Percentiles rank a stretch among this genome's conserved stretches.
These are phyloP conservation scores for Fusarium vanettenii DNA, from an alignment of 2,329 filamentous ascomycete genomes.

Conservation along the genomic window DNA sequence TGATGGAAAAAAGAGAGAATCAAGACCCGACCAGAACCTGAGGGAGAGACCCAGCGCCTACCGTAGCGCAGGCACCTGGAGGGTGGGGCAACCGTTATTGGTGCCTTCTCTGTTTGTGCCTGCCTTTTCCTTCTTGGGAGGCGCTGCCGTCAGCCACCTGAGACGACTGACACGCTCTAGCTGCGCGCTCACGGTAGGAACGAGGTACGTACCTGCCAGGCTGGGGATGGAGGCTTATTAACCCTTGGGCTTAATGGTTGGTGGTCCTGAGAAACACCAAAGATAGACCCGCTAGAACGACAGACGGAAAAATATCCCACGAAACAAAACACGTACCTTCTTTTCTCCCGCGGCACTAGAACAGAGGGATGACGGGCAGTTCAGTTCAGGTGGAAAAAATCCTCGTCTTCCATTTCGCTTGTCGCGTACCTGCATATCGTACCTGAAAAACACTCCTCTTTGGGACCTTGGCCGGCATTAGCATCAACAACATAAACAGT, in stretches of 20 bases:
- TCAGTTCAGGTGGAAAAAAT: constrained; percentile 3
- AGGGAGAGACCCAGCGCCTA: constrained; percentile 1
- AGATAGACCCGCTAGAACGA: constrained; percentile 25
- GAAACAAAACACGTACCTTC: constrained; percentile 26
- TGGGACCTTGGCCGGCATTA: constrained; percentile 16
- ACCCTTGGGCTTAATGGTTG: background rate
- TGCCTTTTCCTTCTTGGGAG: background rate
- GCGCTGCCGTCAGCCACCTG: constrained; percentile 21
- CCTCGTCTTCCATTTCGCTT: constrained; percentile 5
- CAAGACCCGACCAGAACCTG: constrained; percentile 1
- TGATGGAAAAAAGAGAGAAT: constrained; percentile 29
- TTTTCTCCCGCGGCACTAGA: background rate
- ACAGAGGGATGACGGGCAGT: constrained; percentile 2
- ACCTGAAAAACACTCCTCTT: constrained; percentile 31
- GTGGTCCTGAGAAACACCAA: constrained; percentile 16
- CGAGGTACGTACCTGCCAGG: background rate
- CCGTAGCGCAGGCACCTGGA: background rate
- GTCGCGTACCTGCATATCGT: constrained; percentile 19
- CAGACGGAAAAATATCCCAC: constrained; percentile 34
- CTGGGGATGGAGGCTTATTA: background rate
- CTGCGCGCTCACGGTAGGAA: background rate
- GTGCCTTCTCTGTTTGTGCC: background rate
- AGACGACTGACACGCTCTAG: constrained; percentile 30
- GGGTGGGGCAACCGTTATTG: background rate
- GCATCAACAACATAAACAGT: background rate